These are phyloP conservation scores for Kandelia obovata DNA, from an alignment of 345 rosid species.

Conservation along the genomic window DNA sequence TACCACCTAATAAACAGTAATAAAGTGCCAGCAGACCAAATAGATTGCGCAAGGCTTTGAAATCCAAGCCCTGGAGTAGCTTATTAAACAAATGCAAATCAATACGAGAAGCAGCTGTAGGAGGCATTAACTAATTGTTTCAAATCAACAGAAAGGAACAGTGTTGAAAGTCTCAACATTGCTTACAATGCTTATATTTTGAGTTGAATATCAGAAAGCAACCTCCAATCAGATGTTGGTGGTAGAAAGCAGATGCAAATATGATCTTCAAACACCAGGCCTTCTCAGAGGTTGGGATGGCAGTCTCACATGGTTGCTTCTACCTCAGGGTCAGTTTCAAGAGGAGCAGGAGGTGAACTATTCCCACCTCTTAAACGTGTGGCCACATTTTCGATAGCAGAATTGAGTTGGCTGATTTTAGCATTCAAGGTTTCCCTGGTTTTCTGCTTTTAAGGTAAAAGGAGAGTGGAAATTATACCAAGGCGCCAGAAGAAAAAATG, in stretches of 20 bases:
- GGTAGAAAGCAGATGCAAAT: neutral
- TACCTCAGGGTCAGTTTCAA: conserved; percentile 60
- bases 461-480: neutral
- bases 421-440: conserved; percentile 81
- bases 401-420: conserved; percentile 81
- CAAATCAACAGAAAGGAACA: neutral
- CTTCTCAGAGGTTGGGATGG: neutral
- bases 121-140: neutral
- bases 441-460: conserved; percentile 41
- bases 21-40: too few relatives aligned
- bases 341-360: conserved; percentile 36
- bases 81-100: neutral
- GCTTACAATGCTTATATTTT: neutral
- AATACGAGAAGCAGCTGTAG: neutral
- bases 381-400: conserved; percentile 88
- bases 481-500: neutral
- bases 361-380: conserved; percentile 79
- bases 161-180: neutral
- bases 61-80: too few relatives aligned
- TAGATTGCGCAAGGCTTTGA: too few relatives aligned
- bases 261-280: neutral
- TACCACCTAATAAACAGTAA: too few relatives aligned
- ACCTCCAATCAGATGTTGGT: neutral
- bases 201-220: neutral
- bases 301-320: conserved; percentile 55